A percentile compares a stretch with the other conserved stretches of the same genome.
Evolutionary conservation across 495 filamentous ascomycete species (phyloP).

Genomic region (Hypoxylon subgilvum): DNA sequence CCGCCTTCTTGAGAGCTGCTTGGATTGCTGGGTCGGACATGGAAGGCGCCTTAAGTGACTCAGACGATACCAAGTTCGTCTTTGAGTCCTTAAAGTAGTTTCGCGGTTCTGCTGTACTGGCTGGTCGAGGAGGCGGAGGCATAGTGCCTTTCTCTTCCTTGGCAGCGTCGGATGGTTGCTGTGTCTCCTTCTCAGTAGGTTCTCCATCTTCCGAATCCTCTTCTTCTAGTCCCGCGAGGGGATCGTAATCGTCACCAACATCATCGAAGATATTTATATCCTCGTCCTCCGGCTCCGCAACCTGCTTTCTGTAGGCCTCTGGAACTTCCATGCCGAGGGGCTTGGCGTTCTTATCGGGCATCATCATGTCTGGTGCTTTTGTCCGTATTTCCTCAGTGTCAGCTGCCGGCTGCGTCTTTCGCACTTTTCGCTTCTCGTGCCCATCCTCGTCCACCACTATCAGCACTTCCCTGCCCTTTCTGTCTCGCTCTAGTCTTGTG

Average conservation of each 20-base stretch:
- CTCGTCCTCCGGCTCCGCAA: constrained; percentile 64
- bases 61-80: constrained; percentile 47
- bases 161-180: constrained; percentile 30
- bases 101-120: constrained; percentile 38
- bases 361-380: constrained; percentile 58
- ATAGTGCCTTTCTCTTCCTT: constrained; percentile 43
- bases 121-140: constrained; percentile 52
- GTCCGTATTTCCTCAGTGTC: constrained; percentile 43
- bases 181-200: constrained; percentile 43
- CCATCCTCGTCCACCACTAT: constrained; percentile 87
- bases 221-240: constrained; percentile 72
- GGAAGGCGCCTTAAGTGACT: constrained; percentile 57
- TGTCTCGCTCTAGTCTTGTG: constrained; percentile 76
- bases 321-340: constrained; percentile 83
- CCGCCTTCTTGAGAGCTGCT: constrained; percentile 84
- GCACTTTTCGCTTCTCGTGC: constrained; percentile 84
- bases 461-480: constrained; percentile 78
- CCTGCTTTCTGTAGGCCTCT: constrained; percentile 57
- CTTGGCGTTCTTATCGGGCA: constrained; percentile 68
- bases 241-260: constrained; percentile 85
- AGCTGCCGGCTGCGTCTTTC: constrained; percentile 53
- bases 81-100: constrained; percentile 70
- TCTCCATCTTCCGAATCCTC: constrained; percentile 59
- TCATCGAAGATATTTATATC: constrained; percentile 85
- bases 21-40: constrained; percentile 79